phyloP scores from a whole-genome alignment of 2,329 filamentous ascomycete genomes.

The Arthrobotrys megalospora region DNA sequence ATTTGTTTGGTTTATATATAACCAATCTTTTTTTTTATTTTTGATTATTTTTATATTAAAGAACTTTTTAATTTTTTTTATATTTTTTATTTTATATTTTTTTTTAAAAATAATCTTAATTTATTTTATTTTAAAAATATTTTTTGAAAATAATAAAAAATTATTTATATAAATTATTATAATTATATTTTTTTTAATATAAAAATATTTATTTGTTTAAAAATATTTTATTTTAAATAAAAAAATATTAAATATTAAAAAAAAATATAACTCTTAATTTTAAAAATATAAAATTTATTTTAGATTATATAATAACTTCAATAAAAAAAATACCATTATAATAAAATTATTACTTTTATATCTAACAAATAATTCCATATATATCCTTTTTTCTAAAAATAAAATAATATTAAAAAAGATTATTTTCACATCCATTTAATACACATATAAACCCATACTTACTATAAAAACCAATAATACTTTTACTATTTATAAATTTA shows the following conservation, averaged over 20 bases:
- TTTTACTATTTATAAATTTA: constrained; percentile 10
- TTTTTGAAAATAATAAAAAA: constrained; percentile 5
- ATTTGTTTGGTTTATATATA: constrained; percentile 6
- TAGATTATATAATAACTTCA: constrained; percentile 30
- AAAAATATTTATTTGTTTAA: constrained; percentile 11
- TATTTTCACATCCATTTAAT: constrained; percentile 28
- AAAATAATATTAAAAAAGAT: constrained; percentile 11
- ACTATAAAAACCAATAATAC: constrained; percentile 9
- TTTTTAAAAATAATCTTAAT: not conserved
- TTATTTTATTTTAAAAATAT: not conserved
- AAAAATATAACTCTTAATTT: not conserved
- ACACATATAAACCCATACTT: not conserved
- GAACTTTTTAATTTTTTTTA: constrained; percentile 6
- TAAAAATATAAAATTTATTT: constrained; percentile 1
- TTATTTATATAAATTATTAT: constrained; percentile 7
- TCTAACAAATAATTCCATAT: not conserved
- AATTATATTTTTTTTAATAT: constrained; percentile 26
- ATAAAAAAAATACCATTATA: not conserved
- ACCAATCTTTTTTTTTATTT: constrained; percentile 10
- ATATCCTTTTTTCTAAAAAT: not conserved
- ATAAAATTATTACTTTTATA: constrained; percentile 3
- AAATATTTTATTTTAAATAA: not conserved
- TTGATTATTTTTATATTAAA: not conserved
- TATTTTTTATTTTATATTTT: constrained; percentile 16
- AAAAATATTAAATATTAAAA: not conserved